A percentile compares a stretch with the other conserved stretches of the same genome.
These are phyloP conservation scores for Rosa multiflora DNA, from an alignment of 306 rosid species.

Conservation along the genomic window DNA sequence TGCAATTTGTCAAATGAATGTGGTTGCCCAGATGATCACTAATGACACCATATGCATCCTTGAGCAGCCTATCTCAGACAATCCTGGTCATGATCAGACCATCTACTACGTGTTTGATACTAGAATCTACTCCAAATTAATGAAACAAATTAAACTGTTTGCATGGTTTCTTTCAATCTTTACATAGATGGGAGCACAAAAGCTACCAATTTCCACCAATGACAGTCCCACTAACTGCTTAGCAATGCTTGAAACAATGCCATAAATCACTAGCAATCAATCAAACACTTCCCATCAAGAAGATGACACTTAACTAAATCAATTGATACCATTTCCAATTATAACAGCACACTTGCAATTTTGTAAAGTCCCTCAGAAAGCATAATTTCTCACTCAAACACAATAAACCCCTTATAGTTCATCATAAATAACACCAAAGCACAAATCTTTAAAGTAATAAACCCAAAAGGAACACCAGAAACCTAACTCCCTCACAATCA, in stretches of 20 bases:
- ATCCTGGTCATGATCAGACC: slow-evolving; percentile 92
- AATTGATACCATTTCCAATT: slow-evolving; percentile 35
- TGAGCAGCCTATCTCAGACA: slow-evolving; percentile 80
- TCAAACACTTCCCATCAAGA: slow-evolving; percentile 26
- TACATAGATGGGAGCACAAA: slow-evolving; percentile 30
- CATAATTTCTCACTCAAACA: slow-evolving; percentile 32
- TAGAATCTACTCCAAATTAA: slow-evolving; percentile 42
- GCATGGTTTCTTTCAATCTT: slow-evolving; percentile 49
- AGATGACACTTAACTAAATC: slow-evolving; percentile 29
- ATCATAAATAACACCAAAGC: slow-evolving; percentile 21
- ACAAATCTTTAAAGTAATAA: slow-evolving; percentile 25
- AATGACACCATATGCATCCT: slow-evolving; percentile 95
- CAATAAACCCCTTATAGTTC: slow-evolving; percentile 25
- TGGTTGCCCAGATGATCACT: slow-evolving; percentile 95
- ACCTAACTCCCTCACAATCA: slow-evolving; percentile 30
- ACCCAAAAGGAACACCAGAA: slow-evolving; percentile 22
- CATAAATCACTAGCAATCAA: slow-evolving; percentile 33
- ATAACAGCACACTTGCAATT: slow-evolving; percentile 10
- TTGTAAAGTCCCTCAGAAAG: slow-evolving; percentile 25
- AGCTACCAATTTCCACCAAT: slow-evolving; percentile 13
- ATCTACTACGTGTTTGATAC: slow-evolving; percentile 42
- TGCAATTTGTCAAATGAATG: slow-evolving; percentile 95
- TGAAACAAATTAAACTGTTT: slow-evolving; percentile 35
- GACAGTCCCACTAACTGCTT: slow-evolving; percentile 22
- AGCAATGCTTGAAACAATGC: slow-evolving; percentile 30